Conservation (phyloP, 202 grass and related monocot genomes). For the Elaeis oleifera region DNA sequence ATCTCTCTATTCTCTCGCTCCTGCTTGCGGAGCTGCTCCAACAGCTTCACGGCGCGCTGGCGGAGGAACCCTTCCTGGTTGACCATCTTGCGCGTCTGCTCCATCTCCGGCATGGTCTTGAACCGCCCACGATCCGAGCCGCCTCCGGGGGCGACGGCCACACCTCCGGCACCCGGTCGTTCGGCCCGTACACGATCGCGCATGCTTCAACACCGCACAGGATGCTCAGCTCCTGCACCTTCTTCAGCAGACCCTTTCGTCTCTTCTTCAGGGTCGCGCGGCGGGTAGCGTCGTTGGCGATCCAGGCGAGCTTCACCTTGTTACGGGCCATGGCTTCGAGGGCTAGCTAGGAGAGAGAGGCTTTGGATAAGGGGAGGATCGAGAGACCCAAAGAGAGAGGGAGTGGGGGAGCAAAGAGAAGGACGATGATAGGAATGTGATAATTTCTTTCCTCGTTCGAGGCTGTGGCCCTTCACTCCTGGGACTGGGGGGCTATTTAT, state of each 20-base stretch:
- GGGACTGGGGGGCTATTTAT: no score
- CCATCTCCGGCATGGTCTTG: conserved; percentile 9
- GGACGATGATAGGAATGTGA: no score
- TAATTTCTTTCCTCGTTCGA: no score
- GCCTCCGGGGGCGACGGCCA: conserved; percentile 14
- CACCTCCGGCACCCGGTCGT: conserved; percentile 8
- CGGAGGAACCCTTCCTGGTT: conserved; percentile 25
- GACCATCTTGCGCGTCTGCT: conserved; percentile 26
- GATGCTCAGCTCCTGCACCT: conserved; percentile 28
- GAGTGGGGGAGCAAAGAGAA: no score
- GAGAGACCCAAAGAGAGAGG: no score
- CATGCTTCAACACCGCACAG: conserved; percentile 30
- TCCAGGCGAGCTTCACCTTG: conserved; percentile 32
- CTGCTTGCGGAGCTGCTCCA: conserved; percentile 3
- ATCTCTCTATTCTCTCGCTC: conserved; percentile 13
- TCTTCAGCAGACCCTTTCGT: conserved; percentile 22
- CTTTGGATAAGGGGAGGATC: no score
- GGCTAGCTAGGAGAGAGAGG: no score
- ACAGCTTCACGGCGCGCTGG: conserved; percentile 1
- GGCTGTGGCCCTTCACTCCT: no score
- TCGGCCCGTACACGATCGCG: conserved; percentile 16
- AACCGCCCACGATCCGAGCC: conserved; percentile 8
- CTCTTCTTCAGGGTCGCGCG: conserved; percentile 24
- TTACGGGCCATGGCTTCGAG: conserved; percentile 24
- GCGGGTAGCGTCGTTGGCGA: conserved; percentile 11